These are phyloP conservation scores for Dactylorhiza incarnata DNA, from an alignment of 106 monocot genomes.

Conservation along the genomic window DNA sequence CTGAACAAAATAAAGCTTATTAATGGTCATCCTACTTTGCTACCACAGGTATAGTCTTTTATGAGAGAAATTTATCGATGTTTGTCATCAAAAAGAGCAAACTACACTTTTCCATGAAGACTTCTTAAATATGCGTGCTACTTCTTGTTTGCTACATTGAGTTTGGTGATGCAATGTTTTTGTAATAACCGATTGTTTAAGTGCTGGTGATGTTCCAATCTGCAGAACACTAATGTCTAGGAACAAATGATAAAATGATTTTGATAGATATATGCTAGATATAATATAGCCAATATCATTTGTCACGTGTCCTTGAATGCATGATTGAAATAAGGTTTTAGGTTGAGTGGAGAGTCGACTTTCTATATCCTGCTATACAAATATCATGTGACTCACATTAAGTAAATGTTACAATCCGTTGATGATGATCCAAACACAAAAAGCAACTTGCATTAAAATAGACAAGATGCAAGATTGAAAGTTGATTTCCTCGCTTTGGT, in stretches of 20 bases:
- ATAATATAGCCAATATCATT: not conserved
- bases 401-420: no score
- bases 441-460: no score
- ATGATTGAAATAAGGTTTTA: not conserved
- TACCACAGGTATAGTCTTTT: slow-evolving; percentile 62
- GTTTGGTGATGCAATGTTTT: not conserved
- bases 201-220: not conserved
- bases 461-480: no score
- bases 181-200: not conserved
- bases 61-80: not conserved
- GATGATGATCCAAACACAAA: no score
- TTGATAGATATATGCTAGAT: not conserved
- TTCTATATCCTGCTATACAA: not conserved
- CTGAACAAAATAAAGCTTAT: slow-evolving; percentile 60
- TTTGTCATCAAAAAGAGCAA: not conserved
- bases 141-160: not conserved
- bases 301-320: not conserved
- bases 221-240: not conserved
- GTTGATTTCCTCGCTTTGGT: no score
- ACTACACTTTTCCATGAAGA: not conserved
- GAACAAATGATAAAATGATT: not conserved
- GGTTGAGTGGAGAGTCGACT: not conserved
- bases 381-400: not conserved
- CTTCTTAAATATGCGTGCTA: not conserved
- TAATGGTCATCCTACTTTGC: slow-evolving; percentile 61